Conservation (phyloP, 306 rosid species). For the Sindora glabra region DNA sequence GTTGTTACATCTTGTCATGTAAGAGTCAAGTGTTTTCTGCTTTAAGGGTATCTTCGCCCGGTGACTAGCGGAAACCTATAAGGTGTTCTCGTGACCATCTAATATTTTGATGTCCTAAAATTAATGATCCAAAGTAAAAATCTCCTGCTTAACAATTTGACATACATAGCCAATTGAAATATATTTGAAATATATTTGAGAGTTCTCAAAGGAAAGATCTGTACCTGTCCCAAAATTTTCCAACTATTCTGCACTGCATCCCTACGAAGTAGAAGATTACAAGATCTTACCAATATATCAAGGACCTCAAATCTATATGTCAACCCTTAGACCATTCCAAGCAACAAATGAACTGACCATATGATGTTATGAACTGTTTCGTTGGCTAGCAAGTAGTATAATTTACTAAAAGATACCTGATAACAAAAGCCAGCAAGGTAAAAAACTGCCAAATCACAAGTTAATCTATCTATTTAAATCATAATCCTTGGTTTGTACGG, state of each 20-base stretch:
- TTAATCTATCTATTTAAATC: no score
- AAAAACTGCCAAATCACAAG: constrained; percentile 1
- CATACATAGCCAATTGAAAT: constrained; percentile 1
- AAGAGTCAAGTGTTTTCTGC: constrained; percentile 70
- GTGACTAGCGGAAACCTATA: constrained; percentile 47
- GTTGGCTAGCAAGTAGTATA: constrained; percentile 88
- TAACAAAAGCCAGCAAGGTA: constrained; percentile 21
- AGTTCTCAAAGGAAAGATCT: not conserved
- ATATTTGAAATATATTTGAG: no score
- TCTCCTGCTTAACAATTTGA: not conserved
- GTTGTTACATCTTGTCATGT: constrained; percentile 50
- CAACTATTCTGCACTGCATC: constrained; percentile 89
- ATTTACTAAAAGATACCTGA: constrained; percentile 76
- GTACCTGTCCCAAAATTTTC: constrained; percentile 93
- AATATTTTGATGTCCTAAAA: constrained; percentile 52
- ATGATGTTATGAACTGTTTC: constrained; percentile 95
- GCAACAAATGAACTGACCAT: constrained; percentile 47
- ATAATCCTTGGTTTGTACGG: no score
- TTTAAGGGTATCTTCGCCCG: constrained; percentile 51
- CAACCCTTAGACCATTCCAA: not conserved
- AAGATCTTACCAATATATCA: constrained; percentile 2
- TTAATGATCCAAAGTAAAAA: not conserved
- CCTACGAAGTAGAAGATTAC: constrained; percentile 35
- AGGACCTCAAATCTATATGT: not conserved
- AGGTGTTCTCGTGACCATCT: constrained; percentile 81